phyloP scores from a whole-genome alignment of 441 rosid species.

The Bruguiera hainesii region DNA sequence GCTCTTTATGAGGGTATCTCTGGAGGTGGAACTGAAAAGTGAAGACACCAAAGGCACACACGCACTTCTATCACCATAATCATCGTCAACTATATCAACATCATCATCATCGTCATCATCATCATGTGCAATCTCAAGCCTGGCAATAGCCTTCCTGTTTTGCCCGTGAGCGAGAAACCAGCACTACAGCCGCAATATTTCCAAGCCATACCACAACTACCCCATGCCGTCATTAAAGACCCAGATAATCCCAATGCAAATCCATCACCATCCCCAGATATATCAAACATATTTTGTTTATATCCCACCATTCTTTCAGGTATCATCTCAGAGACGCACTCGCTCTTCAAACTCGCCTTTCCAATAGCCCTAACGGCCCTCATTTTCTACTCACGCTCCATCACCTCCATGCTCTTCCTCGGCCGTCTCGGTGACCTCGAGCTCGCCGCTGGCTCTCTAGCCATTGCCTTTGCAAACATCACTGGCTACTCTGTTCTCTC shows the following conservation, averaged over 20 bases:
- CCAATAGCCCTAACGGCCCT: constrained; percentile 83
- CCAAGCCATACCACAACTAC: constrained; percentile 34
- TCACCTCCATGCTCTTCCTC: constrained; percentile 84
- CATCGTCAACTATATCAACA: background rate
- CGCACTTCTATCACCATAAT: background rate
- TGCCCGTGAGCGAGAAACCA: constrained; percentile 34
- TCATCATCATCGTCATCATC: constrained; percentile 15
- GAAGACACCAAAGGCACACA: background rate
- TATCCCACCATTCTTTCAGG: constrained; percentile 26
- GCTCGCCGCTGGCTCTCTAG: constrained; percentile 90
- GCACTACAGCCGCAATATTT: constrained; percentile 31
- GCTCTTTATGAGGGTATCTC: constrained; percentile 51
- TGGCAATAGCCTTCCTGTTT: constrained; percentile 2
- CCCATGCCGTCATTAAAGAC: constrained; percentile 26
- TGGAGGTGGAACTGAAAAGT: background rate
- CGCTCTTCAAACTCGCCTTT: constrained; percentile 65
- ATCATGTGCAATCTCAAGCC: constrained; percentile 57
- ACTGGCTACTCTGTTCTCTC: constrained; percentile 95
- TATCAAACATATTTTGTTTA: background rate
- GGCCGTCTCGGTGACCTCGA: constrained; percentile 80
- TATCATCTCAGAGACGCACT: constrained; percentile 49
- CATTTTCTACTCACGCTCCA: constrained; percentile 82
- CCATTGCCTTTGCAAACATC: constrained; percentile 95
- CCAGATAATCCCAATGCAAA: constrained; percentile 19
- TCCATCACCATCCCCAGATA: background rate